Evolutionary conservation across 2,329 filamentous ascomycete species (phyloP).

Genomic region (Periconia sp.): DNA sequence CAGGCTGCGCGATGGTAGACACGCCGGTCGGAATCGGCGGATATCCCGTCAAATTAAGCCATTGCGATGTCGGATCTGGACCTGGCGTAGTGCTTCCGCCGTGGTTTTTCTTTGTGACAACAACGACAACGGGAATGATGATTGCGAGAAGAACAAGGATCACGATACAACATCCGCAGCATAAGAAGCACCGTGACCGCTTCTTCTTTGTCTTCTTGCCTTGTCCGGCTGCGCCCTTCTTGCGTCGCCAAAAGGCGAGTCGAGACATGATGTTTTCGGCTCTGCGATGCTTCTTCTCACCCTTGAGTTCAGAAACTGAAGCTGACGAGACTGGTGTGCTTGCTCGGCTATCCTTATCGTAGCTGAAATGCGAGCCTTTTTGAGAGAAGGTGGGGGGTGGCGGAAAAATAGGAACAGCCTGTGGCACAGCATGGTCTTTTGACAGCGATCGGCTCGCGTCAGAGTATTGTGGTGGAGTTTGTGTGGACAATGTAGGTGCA

Average conservation of each 20-base stretch:
- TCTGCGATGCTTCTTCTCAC: slow-evolving; percentile 38
- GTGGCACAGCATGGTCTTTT: slow-evolving; percentile 6
- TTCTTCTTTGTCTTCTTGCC: slow-evolving; percentile 41
- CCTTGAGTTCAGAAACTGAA: slow-evolving; percentile 30
- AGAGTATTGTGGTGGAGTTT: slow-evolving; percentile 22
- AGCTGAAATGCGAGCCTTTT: slow-evolving; percentile 33
- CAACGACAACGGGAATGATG: slow-evolving; percentile 47
- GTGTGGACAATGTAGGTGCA: slow-evolving; percentile 18
- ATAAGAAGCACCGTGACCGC: slow-evolving; percentile 38
- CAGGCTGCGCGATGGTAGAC: slow-evolving; percentile 76
- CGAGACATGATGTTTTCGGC: slow-evolving; percentile 33
- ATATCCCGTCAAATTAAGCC: slow-evolving; percentile 85
- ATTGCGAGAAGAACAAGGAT: slow-evolving; percentile 44
- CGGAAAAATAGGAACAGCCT: slow-evolving; percentile 33
- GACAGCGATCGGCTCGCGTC: slow-evolving; percentile 8
- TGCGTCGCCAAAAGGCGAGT: slow-evolving; percentile 27
- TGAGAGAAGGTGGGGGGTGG: slow-evolving; percentile 36
- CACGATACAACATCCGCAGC: slow-evolving; percentile 45
- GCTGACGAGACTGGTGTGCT: slow-evolving; percentile 24
- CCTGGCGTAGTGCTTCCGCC: slow-evolving; percentile 20
- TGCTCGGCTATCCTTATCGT: slow-evolving; percentile 30
- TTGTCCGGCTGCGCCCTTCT: slow-evolving; percentile 23
- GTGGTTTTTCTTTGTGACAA: slow-evolving; percentile 43
- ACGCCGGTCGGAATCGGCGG: slow-evolving; percentile 87
- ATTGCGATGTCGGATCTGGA: slow-evolving; percentile 53